Conservation (phyloP, 108 stramenopile genomes). For the Parietichytrium sp. region DNA sequence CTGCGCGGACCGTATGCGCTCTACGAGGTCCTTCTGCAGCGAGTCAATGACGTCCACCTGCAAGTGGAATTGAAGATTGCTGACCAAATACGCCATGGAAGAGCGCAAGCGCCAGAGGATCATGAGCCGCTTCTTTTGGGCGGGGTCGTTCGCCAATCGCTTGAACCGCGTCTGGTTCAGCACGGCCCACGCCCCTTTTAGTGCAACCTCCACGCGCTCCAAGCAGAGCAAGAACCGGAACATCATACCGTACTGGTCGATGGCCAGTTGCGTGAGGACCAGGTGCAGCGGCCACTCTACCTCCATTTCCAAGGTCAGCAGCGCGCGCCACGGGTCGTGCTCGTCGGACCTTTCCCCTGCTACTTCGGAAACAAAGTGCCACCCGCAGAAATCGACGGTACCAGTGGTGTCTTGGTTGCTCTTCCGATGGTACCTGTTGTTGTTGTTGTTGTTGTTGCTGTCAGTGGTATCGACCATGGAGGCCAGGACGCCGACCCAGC, state of each 20-base stretch:
- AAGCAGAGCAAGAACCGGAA: background rate
- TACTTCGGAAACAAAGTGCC: background rate
- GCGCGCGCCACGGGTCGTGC: constrained; percentile 27
- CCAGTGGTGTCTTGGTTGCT: no score
- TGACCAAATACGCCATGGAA: constrained; percentile 13
- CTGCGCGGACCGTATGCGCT: background rate
- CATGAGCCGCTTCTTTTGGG: constrained; percentile 26
- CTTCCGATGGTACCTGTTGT: no score
- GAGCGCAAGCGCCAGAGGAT: constrained; percentile 20
- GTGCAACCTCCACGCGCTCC: background rate
- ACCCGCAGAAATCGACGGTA: background rate
- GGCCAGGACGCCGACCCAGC: constrained; percentile 14
- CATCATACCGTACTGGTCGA: constrained; percentile 29
- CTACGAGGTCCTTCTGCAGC: background rate
- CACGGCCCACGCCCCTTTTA: constrained; percentile 18
- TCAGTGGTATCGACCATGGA: no score
- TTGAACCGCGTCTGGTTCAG: constrained; percentile 31
- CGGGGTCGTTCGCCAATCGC: background rate
- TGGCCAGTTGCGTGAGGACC: constrained; percentile 5
- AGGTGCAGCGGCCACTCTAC: constrained; percentile 37
- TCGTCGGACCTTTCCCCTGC: constrained; percentile 4
- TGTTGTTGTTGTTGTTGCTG: no score
- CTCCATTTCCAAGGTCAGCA: background rate
- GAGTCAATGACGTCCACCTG: constrained; percentile 24
- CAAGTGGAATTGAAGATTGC: constrained; percentile 12